Evolutionary conservation across 495 filamentous ascomycete genomes (phyloP).

Genomic region (Letharia lupina): DNA sequence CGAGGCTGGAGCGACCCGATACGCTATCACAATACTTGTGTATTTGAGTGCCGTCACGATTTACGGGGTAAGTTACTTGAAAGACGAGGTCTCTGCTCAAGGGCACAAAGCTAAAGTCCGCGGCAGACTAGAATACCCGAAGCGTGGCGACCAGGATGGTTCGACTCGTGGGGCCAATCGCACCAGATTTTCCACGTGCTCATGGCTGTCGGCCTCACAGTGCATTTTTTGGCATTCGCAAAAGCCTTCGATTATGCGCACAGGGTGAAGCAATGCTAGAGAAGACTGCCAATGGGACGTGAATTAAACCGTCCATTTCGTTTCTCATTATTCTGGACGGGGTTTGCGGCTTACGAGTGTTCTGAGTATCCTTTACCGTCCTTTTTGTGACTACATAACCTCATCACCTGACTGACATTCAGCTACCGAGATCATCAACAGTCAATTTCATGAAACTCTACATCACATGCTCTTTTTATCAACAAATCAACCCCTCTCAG

Average conservation of each 20-base stretch:
- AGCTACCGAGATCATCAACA: too few relatives aligned
- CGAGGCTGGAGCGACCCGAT: constrained; percentile 24
- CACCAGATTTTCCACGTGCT: constrained; percentile 76
- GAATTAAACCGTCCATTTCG: too few relatives aligned
- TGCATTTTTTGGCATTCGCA: constrained; percentile 19
- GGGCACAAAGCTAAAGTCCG: not conserved
- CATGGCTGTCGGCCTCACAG: constrained; percentile 33
- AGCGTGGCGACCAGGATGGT: constrained; percentile 35
- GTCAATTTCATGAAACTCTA: too few relatives aligned
- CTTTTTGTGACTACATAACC: too few relatives aligned
- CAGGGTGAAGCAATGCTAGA: constrained; percentile 16
- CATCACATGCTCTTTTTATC: too few relatives aligned
- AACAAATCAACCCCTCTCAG: too few relatives aligned
- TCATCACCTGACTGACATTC: too few relatives aligned
- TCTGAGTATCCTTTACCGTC: too few relatives aligned
- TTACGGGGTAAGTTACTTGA: constrained; percentile 13
- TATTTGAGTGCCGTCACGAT: constrained; percentile 16
- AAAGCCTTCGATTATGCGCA: constrained; percentile 19
- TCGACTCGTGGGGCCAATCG: constrained; percentile 70
- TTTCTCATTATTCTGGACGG: too few relatives aligned
- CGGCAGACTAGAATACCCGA: constrained; percentile 35
- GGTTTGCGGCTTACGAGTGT: too few relatives aligned
- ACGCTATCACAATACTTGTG: constrained; percentile 20
- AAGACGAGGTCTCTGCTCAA: not conserved
- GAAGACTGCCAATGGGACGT: not conserved